Base-by-base conservation (phyloP, 139 green algal species). In the Picochlorum sp. region DNA sequence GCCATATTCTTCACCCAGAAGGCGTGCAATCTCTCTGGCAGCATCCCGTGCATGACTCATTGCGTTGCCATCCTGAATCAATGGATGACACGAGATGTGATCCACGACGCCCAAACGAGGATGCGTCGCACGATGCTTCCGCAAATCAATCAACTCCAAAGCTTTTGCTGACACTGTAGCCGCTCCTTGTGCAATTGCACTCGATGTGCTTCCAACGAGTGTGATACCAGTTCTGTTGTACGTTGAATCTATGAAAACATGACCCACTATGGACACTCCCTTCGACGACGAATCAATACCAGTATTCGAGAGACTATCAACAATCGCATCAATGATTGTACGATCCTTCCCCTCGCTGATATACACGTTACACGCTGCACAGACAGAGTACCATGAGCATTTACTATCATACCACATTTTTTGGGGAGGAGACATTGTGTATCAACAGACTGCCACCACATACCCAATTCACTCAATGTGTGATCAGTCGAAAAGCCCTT, bases 171-270 rank as follows among this genome's bases (percentile, higher is more conserved):
- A 68, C 20, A 92, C 49, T 18, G 13, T 24, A 34, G 66, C 20
- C 4, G 74, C 77, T 1, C 72, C 68, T 0, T 26, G 31, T 2
- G 60, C 57, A 3, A 90, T 76, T 68, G 28, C 16, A 24, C 38
- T 11, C 41, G 38, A 16, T 7, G n/a, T 34, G 3, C 16, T 28
- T 11, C 20, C 13, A 16, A 77, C 69, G 0, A 95, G 55, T 0
- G 83, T 93, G 65, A 90, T 85, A 31, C 78, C 76, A 9, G 72
- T 89, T 0, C 87, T 73, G 67, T 95, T 80, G 77, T 95, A 95
- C 0, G 77, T 68, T 28, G 24, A 49, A 58, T 95, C 87, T 0
- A 78, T 55, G 45, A 92, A 91, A 1, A 74, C 24, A 64, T 86
- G 68, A 3, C 64, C 79, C 0, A 90, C 45, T 0, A 11, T 16